These are phyloP conservation scores for Pythium myriotylum DNA, from an alignment of 352 stramenopile species.

Conservation along the genomic window DNA sequence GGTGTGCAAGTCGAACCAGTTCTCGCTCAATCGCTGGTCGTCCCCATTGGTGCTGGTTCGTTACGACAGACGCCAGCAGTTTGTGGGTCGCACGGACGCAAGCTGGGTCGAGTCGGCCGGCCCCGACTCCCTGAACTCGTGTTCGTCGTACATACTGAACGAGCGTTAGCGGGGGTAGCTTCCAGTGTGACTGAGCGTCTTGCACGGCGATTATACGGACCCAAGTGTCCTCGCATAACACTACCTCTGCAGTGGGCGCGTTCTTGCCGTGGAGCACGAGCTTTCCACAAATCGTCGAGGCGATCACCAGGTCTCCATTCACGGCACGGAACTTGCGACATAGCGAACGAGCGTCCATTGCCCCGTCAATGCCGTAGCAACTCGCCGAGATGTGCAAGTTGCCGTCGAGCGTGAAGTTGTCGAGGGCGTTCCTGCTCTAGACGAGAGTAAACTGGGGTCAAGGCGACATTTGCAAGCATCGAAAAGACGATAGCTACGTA, in stretches of 20 bases:
- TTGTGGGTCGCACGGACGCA: neutral
- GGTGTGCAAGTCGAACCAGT: too few relatives aligned
- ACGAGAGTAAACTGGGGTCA: too few relatives aligned
- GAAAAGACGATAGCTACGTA: too few relatives aligned
- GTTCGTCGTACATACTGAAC: constrained; percentile 4
- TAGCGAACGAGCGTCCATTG: neutral
- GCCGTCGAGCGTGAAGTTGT: too few relatives aligned
- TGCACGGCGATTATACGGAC: neutral
- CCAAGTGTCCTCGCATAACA: neutral
- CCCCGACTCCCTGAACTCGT: neutral
- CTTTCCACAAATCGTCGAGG: neutral
- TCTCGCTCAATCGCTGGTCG: too few relatives aligned
- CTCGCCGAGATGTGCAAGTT: too few relatives aligned
- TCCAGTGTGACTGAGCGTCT: neutral
- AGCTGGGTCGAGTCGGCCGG: neutral
- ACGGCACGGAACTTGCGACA: neutral
- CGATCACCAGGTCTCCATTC: neutral
- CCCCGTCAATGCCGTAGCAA: too few relatives aligned
- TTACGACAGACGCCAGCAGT: neutral
- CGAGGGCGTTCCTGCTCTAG: too few relatives aligned
- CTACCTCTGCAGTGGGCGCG: neutral
- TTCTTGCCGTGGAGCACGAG: neutral
- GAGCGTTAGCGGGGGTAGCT: neutral
- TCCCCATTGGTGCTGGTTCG: neutral
- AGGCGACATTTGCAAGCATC: too few relatives aligned